phyloP scores from a whole-genome alignment of 2,329 filamentous ascomycete genomes.

The Incumbomyces lentus region DNA sequence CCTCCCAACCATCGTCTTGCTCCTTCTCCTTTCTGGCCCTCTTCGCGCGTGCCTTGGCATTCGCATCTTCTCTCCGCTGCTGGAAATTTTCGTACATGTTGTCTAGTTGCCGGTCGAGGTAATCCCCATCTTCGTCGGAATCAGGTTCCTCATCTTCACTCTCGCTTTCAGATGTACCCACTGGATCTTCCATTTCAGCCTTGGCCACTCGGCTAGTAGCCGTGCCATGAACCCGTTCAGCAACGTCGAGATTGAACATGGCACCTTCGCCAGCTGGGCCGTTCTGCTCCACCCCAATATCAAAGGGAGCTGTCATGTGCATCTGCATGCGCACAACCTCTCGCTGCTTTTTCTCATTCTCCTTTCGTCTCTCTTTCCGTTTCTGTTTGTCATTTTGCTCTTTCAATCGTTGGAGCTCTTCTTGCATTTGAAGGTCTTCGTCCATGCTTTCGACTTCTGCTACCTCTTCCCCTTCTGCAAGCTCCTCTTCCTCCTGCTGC shows the following conservation, averaged over 20 bases:
- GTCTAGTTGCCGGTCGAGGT: slow-evolving; percentile 75
- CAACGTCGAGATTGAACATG: slow-evolving; percentile 75
- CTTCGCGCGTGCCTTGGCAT: slow-evolving; percentile 86
- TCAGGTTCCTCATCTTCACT: slow-evolving; percentile 54
- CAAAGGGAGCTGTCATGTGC: slow-evolving; percentile 91
- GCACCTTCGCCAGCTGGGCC: slow-evolving; percentile 68
- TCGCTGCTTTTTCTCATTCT: slow-evolving; percentile 89
- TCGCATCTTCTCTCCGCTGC: slow-evolving; percentile 64
- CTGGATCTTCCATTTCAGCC: slow-evolving; percentile 64
- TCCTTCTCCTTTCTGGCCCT: slow-evolving; percentile 70
- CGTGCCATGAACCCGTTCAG: slow-evolving; percentile 65
- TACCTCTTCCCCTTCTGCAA: slow-evolving; percentile 54
- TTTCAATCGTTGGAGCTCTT: slow-evolving; percentile 71
- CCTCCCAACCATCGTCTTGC: slow-evolving; percentile 77
- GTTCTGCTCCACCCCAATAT: slow-evolving; percentile 83
- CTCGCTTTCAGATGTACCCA: slow-evolving; percentile 47
- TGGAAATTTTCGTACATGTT: slow-evolving; percentile 77
- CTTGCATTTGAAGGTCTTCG: slow-evolving; percentile 81
- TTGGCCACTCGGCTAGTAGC: slow-evolving; percentile 58
- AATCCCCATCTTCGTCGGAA: slow-evolving; percentile 70
- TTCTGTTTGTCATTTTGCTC: slow-evolving; percentile 67
- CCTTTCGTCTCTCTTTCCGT: slow-evolving; percentile 72
- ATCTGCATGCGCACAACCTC: slow-evolving; percentile 95
- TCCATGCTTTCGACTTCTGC: slow-evolving; percentile 84
- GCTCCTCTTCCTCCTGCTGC: slow-evolving; percentile 23